Evolutionary conservation across 768 basidiomycete genomes (phyloP).

Genomic region (Tricholoma sp.): DNA sequence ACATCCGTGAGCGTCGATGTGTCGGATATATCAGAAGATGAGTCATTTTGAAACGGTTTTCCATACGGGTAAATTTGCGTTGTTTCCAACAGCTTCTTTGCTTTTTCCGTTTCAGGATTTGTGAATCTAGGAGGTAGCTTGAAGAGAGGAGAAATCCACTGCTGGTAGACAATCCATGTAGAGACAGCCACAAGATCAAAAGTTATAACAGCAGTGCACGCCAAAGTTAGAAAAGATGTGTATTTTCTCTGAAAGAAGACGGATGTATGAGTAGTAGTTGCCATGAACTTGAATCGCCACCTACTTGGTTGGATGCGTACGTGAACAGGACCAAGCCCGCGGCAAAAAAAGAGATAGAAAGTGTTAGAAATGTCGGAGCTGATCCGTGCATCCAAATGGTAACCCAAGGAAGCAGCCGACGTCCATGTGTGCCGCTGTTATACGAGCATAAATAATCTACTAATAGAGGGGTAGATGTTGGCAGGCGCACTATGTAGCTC

Average conservation of each 20-base stretch:
- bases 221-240: conserved; percentile 13
- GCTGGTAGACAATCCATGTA: conserved; percentile 15
- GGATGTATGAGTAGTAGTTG: not conserved
- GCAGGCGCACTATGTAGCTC: conserved; percentile 19
- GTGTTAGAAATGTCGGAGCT: conserved; percentile 12
- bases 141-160: not conserved
- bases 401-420: conserved; percentile 12
- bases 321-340: conserved; percentile 13
- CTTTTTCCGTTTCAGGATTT: not conserved
- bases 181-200: conserved; percentile 8
- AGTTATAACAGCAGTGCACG: conserved; percentile 9
- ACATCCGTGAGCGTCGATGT: not conserved
- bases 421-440: conserved; percentile 13
- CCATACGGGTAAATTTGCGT: not conserved
- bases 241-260: not conserved
- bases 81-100: not conserved
- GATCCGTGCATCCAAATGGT: conserved; percentile 16
- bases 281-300: not conserved
- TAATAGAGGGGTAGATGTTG: not conserved
- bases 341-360: conserved; percentile 13
- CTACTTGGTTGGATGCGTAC: conserved; percentile 8
- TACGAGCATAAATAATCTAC: no score
- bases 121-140: not conserved
- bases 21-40: not conserved
- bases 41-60: not conserved